Percentiles rank a stretch among this genome's conserved stretches.
Conservation (phyloP, 345 rosid species). For the Toxicodendron radicans region DNA sequence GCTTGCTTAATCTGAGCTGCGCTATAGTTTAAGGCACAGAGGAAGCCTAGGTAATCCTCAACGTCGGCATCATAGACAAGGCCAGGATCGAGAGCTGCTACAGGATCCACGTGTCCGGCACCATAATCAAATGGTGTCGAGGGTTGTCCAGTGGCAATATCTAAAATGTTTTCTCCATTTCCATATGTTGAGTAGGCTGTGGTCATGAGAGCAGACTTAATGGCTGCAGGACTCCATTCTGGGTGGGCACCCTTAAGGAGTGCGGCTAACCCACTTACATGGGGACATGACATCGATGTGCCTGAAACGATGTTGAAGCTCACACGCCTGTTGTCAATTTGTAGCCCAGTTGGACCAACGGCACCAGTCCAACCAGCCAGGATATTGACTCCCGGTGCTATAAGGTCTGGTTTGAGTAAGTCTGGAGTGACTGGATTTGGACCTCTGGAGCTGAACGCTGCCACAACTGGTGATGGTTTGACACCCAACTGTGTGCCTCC, state of each 20-base stretch:
- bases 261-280: slow-evolving; percentile 60
- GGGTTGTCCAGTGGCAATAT: slow-evolving; percentile 44
- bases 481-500: slow-evolving; percentile 42
- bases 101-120: slow-evolving; percentile 61
- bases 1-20: slow-evolving; percentile 39
- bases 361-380: slow-evolving; percentile 63
- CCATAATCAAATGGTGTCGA: slow-evolving; percentile 67
- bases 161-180: slow-evolving; percentile 38
- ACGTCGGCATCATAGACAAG: slow-evolving; percentile 59
- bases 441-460: slow-evolving; percentile 67
- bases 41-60: slow-evolving; percentile 52
- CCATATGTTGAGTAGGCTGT: slow-evolving; percentile 53
- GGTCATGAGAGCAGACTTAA: slow-evolving; percentile 72
- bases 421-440: slow-evolving; percentile 48
- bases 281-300: slow-evolving; percentile 71
- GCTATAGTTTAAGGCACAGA: slow-evolving; percentile 61
- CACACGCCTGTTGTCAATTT: slow-evolving; percentile 40
- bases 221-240: slow-evolving; percentile 68
- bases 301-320: slow-evolving; percentile 59
- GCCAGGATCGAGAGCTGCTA: slow-evolving; percentile 64
- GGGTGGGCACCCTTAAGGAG: slow-evolving; percentile 58
- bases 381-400: slow-evolving; percentile 62
- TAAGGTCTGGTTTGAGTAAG: slow-evolving; percentile 59
- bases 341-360: slow-evolving; percentile 43
- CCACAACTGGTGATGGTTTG: slow-evolving; percentile 59